Conservation (phyloP, 805 yeast genomes). For the Metschnikowia picachoensis region DNA sequence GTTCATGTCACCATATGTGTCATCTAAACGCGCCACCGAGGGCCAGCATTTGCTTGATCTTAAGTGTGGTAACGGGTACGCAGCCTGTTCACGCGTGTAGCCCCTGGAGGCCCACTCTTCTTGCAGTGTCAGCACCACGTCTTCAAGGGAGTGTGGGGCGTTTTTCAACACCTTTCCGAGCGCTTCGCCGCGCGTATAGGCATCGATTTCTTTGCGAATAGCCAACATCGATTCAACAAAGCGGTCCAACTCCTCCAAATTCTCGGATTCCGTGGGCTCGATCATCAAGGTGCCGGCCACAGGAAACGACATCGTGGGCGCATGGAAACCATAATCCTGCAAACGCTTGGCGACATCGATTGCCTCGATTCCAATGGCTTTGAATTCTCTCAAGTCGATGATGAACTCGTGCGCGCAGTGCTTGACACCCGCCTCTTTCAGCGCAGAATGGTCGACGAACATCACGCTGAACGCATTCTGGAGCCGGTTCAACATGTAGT, state of each 20-base stretch:
- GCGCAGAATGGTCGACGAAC: slow-evolving; percentile 53
- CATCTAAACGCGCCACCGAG: slow-evolving; percentile 86
- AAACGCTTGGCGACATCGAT: slow-evolving; percentile 95
- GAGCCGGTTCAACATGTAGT: slow-evolving; percentile 85
- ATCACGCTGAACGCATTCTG: slow-evolving; percentile 68
- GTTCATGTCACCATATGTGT: slow-evolving; percentile 90
- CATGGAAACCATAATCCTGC: slow-evolving; percentile 98
- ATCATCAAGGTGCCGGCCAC: slow-evolving; percentile 97
- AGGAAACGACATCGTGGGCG: slow-evolving; percentile 98
- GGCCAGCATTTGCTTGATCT: slow-evolving; percentile 90
- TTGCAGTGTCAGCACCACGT: slow-evolving; percentile 56
- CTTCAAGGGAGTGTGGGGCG: slow-evolving; percentile 88
- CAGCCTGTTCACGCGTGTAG: slow-evolving; percentile 90
- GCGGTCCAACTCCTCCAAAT: slow-evolving; percentile 81
- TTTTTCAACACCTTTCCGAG: slow-evolving; percentile 73
- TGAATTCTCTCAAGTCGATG: slow-evolving; percentile 82
- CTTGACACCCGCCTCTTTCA: slow-evolving; percentile 47
- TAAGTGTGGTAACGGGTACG: slow-evolving; percentile 79
- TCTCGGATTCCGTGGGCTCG: slow-evolving; percentile 96
- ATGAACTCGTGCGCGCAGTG: slow-evolving; percentile 97
- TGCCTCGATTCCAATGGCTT: slow-evolving; percentile 80
- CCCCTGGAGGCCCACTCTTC: slow-evolving; percentile 81
- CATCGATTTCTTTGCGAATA: slow-evolving; percentile 78
- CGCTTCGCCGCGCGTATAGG: slow-evolving; percentile 60
- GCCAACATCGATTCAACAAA: slow-evolving; percentile 83